These are phyloP conservation scores for Aspergillus sp. DNA, from an alignment of 2,329 filamentous ascomycete genomes.

Conservation along the genomic window DNA sequence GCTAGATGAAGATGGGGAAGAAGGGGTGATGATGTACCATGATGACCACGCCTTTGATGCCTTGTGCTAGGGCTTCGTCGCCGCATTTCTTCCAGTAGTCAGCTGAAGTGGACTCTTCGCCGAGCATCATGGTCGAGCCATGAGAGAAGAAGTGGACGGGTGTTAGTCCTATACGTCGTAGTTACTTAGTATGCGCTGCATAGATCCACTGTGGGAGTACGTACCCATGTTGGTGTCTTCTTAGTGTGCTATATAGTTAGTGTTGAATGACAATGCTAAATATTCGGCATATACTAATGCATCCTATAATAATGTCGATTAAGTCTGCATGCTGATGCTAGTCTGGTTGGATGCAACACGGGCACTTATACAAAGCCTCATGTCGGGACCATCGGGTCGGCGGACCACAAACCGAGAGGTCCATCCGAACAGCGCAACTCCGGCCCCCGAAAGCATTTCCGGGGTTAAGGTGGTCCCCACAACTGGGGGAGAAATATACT, in stretches of 20 bases:
- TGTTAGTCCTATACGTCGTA: slow-evolving; percentile 34
- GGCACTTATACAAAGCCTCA: not conserved
- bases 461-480: not conserved
- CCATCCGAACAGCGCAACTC: not conserved
- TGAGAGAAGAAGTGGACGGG: slow-evolving; percentile 70
- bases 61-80: slow-evolving; percentile 61
- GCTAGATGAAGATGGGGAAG: not conserved
- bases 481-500: too few species aligned
- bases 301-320: too few species aligned
- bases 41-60: slow-evolving; percentile 64
- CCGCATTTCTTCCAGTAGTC: slow-evolving; percentile 68
- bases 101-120: slow-evolving; percentile 62
- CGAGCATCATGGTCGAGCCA: slow-evolving; percentile 72
- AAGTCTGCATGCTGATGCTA: too few species aligned
- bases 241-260: too few species aligned
- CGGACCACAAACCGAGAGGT: slow-evolving; percentile 1
- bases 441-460: not conserved
- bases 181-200: not conserved
- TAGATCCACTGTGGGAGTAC: not conserved
- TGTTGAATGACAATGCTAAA: too few species aligned
- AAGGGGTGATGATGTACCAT: slow-evolving; percentile 51
- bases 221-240: not conserved
- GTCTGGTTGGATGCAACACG: not conserved
- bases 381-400: not conserved
- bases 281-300: too few species aligned